Conservation (phyloP, 192 early-diverging fungal genomes). For the Thamnidium elegans region DNA sequence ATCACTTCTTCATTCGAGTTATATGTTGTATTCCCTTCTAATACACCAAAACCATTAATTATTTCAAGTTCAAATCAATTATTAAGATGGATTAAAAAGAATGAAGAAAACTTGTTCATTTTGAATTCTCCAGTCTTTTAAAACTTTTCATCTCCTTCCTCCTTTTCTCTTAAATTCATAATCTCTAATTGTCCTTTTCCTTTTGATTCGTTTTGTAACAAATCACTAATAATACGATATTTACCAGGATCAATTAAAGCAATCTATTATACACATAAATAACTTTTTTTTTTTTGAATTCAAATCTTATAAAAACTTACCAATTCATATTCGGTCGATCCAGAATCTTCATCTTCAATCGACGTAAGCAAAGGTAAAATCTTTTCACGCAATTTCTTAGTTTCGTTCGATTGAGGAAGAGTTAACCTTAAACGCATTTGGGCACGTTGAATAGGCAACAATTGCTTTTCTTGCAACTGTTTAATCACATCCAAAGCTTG, state of each 20-base stretch:
- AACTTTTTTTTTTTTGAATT: not conserved
- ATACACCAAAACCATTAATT: slow-evolving; percentile 59
- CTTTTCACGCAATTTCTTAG: slow-evolving; percentile 83
- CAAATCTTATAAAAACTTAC: slow-evolving; percentile 47
- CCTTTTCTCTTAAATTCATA: slow-evolving; percentile 70
- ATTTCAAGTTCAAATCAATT: slow-evolving; percentile 64
- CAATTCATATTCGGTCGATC: slow-evolving; percentile 83
- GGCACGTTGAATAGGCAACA: slow-evolving; percentile 90
- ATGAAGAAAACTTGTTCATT: slow-evolving; percentile 74
- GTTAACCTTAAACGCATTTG: slow-evolving; percentile 89
- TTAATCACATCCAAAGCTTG: slow-evolving; percentile 95
- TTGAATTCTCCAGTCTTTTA: slow-evolving; percentile 60
- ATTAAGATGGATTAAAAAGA: slow-evolving; percentile 74
- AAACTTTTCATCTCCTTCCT: slow-evolving; percentile 63
- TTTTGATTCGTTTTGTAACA: slow-evolving; percentile 81
- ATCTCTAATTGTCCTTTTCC: slow-evolving; percentile 90
- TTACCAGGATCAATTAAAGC: slow-evolving; percentile 91
- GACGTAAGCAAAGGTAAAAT: slow-evolving; percentile 55
- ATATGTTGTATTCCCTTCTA: slow-evolving; percentile 63
- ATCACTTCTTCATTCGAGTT: slow-evolving; percentile 67
- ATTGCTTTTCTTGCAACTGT: slow-evolving; percentile 83
- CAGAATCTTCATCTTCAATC: slow-evolving; percentile 74
- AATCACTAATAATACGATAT: slow-evolving; percentile 78
- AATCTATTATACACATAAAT: slow-evolving; percentile 45
- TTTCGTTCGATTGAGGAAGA: slow-evolving; percentile 75